Conservation (phyloP, 257 asterid species). For the Haberlea rhodopensis region DNA sequence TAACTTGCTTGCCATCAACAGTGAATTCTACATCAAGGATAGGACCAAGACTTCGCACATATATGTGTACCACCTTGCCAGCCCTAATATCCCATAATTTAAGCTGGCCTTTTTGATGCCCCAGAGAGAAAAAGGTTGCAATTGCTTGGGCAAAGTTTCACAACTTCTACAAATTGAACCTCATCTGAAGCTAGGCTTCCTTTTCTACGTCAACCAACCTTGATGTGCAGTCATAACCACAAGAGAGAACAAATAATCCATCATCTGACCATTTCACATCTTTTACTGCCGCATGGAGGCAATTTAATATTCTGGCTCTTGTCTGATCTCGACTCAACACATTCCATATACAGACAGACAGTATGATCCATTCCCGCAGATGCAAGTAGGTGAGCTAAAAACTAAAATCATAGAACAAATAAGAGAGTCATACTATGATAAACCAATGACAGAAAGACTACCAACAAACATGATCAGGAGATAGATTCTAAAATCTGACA, state of each 20-base stretch:
- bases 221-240: conserved; percentile 93
- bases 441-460: neutral
- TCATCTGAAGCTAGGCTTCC: conserved; percentile 63
- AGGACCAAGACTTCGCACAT: conserved; percentile 68
- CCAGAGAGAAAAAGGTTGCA: conserved; percentile 78
- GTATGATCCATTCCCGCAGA: conserved; percentile 89
- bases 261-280: conserved; percentile 88
- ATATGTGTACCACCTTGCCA: conserved; percentile 68
- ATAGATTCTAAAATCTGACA: neutral
- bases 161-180: conserved; percentile 77
- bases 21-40: conserved; percentile 85
- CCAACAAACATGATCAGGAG: neutral
- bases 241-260: conserved; percentile 69
- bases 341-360: conserved; percentile 78
- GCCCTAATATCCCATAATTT: conserved; percentile 83
- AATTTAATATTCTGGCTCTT: conserved; percentile 50
- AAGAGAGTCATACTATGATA: conserved; percentile 33
- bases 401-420: conserved; percentile 40
- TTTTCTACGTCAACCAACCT: conserved; percentile 77
- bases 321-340: conserved; percentile 73
- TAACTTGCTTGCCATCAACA: conserved; percentile 60
- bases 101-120: conserved; percentile 79
- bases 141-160: conserved; percentile 68
- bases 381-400: conserved; percentile 91
- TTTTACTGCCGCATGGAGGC: conserved; percentile 73